Conservation (phyloP, 192 early-diverging fungal species). For the Coemansia sp. region DNA sequence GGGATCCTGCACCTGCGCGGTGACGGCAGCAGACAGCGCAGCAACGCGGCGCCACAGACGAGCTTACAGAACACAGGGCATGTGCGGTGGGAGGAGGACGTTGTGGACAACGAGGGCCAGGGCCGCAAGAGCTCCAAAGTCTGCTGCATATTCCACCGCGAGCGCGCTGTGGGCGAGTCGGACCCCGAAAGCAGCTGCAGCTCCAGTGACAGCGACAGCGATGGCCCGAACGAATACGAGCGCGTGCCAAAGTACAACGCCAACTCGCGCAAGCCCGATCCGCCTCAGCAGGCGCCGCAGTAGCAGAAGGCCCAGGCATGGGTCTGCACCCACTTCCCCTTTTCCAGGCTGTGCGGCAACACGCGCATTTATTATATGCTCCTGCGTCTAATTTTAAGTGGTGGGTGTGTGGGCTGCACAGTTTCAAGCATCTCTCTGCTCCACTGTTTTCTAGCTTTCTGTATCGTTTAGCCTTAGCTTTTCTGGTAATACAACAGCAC, state of each 20-base stretch:
- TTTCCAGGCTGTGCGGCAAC: neutral
- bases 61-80: slow-evolving; percentile 2
- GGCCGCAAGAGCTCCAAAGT: slow-evolving; percentile 53
- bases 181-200: slow-evolving; percentile 38
- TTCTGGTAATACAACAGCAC: neutral
- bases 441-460: too few species aligned
- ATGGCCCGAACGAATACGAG: slow-evolving; percentile 54
- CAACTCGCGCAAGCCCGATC: neutral
- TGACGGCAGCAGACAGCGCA: neutral
- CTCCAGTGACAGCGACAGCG: slow-evolving; percentile 16
- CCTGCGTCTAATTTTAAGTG: neutral
- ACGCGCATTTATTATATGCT: neutral
- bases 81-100: slow-evolving; percentile 49
- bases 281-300: neutral
- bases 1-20: slow-evolving; percentile 33
- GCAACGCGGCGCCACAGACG: neutral
- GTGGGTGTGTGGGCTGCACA: too few species aligned
- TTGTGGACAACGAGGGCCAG: slow-evolving; percentile 55
- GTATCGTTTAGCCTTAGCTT: neutral
- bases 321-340: neutral
- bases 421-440: too few species aligned
- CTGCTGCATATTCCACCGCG: slow-evolving; percentile 52
- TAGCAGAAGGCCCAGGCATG: neutral
- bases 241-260: slow-evolving; percentile 24
- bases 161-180: slow-evolving; percentile 51